These are phyloP conservation scores for Sclerospora graminicola DNA, from an alignment of 352 stramenopile species.

Conservation along the genomic window DNA sequence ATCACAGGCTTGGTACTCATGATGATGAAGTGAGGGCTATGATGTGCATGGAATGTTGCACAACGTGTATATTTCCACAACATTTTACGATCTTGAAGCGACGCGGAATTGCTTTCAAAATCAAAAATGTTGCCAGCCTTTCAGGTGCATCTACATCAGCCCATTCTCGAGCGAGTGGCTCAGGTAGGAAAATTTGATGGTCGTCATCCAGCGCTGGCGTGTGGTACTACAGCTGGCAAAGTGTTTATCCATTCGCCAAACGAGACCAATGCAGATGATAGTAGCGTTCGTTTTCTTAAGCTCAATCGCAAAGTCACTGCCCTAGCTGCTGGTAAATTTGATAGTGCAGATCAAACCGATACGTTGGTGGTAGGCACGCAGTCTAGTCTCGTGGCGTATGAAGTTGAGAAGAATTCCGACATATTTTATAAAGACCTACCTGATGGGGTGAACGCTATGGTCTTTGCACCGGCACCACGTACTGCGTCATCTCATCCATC, in stretches of 20 bases:
- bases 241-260: too few species aligned
- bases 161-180: too few species aligned
- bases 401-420: slow-evolving; percentile 90
- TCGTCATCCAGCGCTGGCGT: too few species aligned
- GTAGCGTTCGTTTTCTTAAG: too few species aligned
- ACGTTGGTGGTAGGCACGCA: slow-evolving; percentile 85
- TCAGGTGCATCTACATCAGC: too few species aligned
- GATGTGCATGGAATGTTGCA: slow-evolving; percentile 16
- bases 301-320: slow-evolving; percentile 86
- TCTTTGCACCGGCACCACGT: slow-evolving; percentile 46
- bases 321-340: slow-evolving; percentile 63
- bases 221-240: too few species aligned
- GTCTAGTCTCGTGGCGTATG: slow-evolving; percentile 86
- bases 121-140: slow-evolving; percentile 5
- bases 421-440: slow-evolving; percentile 89
- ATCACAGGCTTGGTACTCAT: slow-evolving; percentile 32
- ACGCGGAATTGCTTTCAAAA: slow-evolving; percentile 2
- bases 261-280: too few species aligned
- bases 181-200: too few species aligned
- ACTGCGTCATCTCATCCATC: slow-evolving; percentile 15
- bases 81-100: slow-evolving; percentile 14
- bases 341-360: slow-evolving; percentile 44
- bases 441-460: slow-evolving; percentile 78
- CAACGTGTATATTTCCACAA: slow-evolving; percentile 1
- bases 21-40: background rate